These are phyloP conservation scores for Rhododendron vialii DNA, from an alignment of 148 eudicot genomes.

Conservation along the genomic window DNA sequence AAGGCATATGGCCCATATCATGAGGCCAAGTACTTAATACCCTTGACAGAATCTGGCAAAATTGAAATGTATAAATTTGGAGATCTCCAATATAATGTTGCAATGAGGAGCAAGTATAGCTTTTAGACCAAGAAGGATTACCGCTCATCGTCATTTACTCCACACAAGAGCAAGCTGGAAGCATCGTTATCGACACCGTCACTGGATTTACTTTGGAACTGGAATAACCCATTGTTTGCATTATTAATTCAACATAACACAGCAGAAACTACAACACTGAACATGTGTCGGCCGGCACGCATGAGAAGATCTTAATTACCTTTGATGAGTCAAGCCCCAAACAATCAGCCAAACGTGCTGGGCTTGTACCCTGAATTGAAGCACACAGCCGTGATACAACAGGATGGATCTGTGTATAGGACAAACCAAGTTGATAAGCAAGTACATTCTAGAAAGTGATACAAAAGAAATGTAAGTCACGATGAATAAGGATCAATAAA, in stretches of 20 bases:
- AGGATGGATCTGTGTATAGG: slow-evolving; percentile 76
- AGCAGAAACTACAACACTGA: not conserved
- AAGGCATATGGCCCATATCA: not conserved
- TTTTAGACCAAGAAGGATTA: slow-evolving; percentile 15
- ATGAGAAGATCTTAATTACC: slow-evolving; percentile 34
- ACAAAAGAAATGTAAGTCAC: not conserved
- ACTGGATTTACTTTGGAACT: slow-evolving; percentile 80
- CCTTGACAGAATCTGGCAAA: not conserved
- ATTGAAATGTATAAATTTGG: not conserved
- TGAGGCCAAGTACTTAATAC: not conserved
- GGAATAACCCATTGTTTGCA: slow-evolving; percentile 11
- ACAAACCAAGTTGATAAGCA: slow-evolving; percentile 16
- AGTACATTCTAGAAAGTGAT: not conserved
- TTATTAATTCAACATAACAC: slow-evolving; percentile 22
- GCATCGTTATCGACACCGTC: slow-evolving; percentile 45
- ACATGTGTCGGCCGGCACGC: not conserved
- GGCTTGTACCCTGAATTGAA: slow-evolving; percentile 94
- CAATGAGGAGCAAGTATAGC: not conserved
- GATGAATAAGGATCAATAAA: not conserved
- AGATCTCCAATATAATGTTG: not conserved
- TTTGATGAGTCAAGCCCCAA: slow-evolving; percentile 93
- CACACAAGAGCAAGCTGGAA: slow-evolving; percentile 50
- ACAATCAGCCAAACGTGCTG: slow-evolving; percentile 93
- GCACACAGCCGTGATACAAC: slow-evolving; percentile 98
- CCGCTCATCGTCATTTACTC: slow-evolving; percentile 83